These are phyloP conservation scores for Thuidium tamariscinum DNA, from an alignment of 225 moss, liverwort and hornwort species.

Conservation along the genomic window DNA sequence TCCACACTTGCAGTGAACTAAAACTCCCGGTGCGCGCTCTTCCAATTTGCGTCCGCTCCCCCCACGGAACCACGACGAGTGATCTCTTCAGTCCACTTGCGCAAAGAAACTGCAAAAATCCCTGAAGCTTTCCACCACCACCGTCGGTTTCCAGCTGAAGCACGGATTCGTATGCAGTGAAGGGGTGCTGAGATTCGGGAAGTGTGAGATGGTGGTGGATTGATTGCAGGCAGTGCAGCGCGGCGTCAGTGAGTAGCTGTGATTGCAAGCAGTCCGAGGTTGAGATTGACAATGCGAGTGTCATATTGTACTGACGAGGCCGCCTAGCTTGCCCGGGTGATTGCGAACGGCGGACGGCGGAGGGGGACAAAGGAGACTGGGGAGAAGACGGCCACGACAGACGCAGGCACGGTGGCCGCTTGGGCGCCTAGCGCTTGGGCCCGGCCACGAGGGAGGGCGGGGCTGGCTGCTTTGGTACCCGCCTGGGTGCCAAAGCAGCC, in stretches of 20 bases:
- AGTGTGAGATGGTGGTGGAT: background rate
- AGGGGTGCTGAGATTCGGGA: background rate
- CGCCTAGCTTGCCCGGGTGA: background rate
- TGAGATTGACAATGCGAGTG: background rate
- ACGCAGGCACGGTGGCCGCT: conserved; percentile 34
- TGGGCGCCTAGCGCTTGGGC: conserved; percentile 19
- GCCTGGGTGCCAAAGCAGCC: background rate
- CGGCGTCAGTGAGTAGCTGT: background rate
- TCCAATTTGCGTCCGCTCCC: background rate
- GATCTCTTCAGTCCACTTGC: background rate
- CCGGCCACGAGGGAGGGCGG: conserved; percentile 19
- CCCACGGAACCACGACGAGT: background rate
- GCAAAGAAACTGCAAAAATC: background rate
- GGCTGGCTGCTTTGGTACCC: background rate
- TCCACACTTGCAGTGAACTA: background rate
- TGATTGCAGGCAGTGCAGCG: background rate
- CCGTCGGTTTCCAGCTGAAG: background rate
- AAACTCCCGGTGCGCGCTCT: background rate
- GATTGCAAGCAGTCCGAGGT: background rate
- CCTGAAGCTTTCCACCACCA: too few species aligned
- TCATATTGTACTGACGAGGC: background rate
- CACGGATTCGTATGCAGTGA: background rate
- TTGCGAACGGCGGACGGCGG: background rate
- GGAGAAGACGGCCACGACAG: conserved; percentile 40
- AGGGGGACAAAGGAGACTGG: background rate